phyloP scores from a whole-genome alignment of 2,329 filamentous ascomycete species.

The Aspergillus sp. region DNA sequence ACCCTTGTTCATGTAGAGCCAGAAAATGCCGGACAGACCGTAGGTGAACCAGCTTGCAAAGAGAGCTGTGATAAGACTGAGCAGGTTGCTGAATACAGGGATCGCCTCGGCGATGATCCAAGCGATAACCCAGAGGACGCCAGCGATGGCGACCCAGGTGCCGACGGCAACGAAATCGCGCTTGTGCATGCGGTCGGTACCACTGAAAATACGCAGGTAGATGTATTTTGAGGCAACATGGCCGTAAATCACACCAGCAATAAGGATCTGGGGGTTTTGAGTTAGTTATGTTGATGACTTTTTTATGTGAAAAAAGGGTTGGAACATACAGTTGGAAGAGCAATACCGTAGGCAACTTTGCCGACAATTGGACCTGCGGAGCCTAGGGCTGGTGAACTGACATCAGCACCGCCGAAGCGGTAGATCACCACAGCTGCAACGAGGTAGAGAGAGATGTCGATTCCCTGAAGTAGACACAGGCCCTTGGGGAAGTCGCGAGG shows the following conservation, averaged over 20 bases:
- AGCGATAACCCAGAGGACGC: conserved; percentile 58
- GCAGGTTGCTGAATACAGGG: conserved; percentile 66
- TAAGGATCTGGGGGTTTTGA: conserved; percentile 52
- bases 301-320: too few relatives aligned
- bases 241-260: conserved; percentile 70
- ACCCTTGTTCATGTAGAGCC: conserved; percentile 38
- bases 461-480: conserved; percentile 60
- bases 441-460: conserved; percentile 63
- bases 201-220: conserved; percentile 63
- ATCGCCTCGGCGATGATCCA: conserved; percentile 70
- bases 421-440: conserved; percentile 68
- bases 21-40: conserved; percentile 38
- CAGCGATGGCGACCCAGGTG: conserved; percentile 60
- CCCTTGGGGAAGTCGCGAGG: conserved; percentile 63
- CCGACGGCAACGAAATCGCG: conserved; percentile 52
- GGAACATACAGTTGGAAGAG: conserved; percentile 57
- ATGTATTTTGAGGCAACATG: conserved; percentile 67
- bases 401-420: conserved; percentile 60
- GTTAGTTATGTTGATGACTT: not conserved
- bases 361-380: conserved; percentile 58
- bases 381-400: conserved; percentile 66
- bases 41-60: conserved; percentile 69
- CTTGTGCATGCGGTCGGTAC: conserved; percentile 56
- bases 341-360: conserved; percentile 68
- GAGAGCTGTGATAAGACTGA: conserved; percentile 63